These are phyloP conservation scores for Cordyceps cateniannulata DNA, from an alignment of 2,329 filamentous ascomycete species.

Conservation along the genomic window DNA sequence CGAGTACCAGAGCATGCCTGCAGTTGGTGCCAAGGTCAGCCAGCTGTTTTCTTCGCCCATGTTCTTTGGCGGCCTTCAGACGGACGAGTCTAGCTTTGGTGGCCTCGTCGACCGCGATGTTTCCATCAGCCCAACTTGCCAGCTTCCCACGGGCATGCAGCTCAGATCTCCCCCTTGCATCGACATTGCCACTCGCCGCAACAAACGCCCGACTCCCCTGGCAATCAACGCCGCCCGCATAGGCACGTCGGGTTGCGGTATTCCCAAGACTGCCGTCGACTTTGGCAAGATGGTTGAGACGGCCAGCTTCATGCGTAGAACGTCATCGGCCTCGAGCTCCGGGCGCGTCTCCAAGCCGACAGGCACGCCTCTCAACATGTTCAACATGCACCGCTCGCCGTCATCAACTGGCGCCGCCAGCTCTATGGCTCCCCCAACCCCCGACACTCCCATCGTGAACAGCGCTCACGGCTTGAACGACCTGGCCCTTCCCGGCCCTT, in stretches of 20 bases:
- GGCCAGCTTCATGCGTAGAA: constrained; percentile 45
- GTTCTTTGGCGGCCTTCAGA: constrained; percentile 13
- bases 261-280: constrained; percentile 44
- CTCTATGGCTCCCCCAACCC: constrained; percentile 42
- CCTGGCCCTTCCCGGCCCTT: constrained; percentile 28
- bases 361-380: constrained; percentile 29
- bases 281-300: constrained; percentile 37
- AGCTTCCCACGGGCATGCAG: constrained; percentile 19
- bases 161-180: constrained; percentile 44
- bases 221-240: constrained; percentile 39
- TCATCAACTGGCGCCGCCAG: constrained; percentile 30
- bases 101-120: not conserved
- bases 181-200: constrained; percentile 49
- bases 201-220: constrained; percentile 39
- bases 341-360: constrained; percentile 27
- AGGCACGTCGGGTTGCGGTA: constrained; percentile 28
- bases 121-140: constrained; percentile 10
- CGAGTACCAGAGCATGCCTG: constrained; percentile 13
- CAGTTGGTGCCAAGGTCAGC: constrained; percentile 16
- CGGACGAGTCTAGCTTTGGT: constrained; percentile 18
- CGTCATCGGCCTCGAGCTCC: constrained; percentile 43
- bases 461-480: constrained; percentile 33
- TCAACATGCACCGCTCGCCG: constrained; percentile 39
- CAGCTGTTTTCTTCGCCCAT: constrained; percentile 27
- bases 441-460: constrained; percentile 40